phyloP scores from a whole-genome alignment of 176 grass and related monocot species.

The Oryza longistaminata region DNA sequence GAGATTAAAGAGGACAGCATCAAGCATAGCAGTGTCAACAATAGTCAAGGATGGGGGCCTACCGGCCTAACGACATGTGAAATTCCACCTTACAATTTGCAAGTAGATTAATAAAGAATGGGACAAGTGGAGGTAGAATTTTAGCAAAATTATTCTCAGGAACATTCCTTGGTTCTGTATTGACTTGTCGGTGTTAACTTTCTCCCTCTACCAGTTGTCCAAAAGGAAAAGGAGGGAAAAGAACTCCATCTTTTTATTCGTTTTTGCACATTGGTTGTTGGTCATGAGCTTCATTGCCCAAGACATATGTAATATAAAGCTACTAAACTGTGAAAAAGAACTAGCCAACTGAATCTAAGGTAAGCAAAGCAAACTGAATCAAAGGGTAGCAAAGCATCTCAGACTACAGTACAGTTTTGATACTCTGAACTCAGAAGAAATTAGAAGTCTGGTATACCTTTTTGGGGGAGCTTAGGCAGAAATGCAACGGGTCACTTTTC shows the following conservation, averaged over 20 bases:
- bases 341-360: no score
- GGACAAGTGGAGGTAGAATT: not conserved
- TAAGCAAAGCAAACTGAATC: no score
- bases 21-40: not conserved
- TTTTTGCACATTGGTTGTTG: not conserved
- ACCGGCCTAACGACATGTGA: not conserved
- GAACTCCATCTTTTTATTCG: not conserved
- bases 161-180: conserved; percentile 14
- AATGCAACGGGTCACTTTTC: not conserved
- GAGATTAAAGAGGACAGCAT: not conserved
- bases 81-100: conserved; percentile 26
- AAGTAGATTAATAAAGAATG: not conserved
- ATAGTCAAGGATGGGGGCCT: not conserved
- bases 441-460: no score
- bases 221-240: not conserved
- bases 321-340: not conserved
- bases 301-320: not conserved
- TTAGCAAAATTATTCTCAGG: not conserved
- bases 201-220: not conserved
- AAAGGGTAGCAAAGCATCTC: not conserved
- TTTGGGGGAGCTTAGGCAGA: no score
- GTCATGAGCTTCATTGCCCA: not conserved
- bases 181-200: not conserved
- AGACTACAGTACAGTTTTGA: no score
- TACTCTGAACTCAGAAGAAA: no score